A percentile compares a stretch with the other conserved stretches of the same genome.
Evolutionary conservation across 169 alveolate species (phyloP).

Genomic region (Eimeria brunetti): DNA sequence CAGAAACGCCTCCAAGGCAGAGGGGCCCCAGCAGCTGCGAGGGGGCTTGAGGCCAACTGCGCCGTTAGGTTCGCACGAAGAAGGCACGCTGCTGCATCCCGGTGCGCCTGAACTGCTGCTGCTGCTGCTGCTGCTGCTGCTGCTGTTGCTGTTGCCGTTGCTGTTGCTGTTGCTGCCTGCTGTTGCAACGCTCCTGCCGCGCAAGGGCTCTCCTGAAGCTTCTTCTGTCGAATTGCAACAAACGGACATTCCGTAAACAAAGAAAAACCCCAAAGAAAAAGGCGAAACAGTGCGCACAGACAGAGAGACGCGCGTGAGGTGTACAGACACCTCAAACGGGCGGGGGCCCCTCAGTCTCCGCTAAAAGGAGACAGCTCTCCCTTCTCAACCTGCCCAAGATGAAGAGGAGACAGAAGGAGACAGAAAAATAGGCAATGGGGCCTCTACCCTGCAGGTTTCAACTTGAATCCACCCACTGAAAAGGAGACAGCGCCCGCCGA

Average conservation of each 20-base stretch:
- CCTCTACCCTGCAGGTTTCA: background rate
- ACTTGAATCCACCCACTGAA: background rate
- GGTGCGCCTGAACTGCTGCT: background rate
- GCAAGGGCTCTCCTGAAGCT: constrained; percentile 3
- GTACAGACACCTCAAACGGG: constrained; percentile 11
- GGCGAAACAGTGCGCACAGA: background rate
- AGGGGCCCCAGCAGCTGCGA: background rate
- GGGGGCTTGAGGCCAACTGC: too few species aligned
- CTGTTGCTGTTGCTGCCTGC: background rate
- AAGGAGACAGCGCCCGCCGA: background rate
- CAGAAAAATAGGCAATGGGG: too few species aligned
- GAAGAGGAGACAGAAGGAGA: background rate
- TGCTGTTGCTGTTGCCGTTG: too few species aligned
- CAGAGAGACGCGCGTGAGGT: background rate
- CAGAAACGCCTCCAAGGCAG: constrained; percentile 1
- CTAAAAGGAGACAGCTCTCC: too few species aligned
- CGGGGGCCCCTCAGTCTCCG: background rate
- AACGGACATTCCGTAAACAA: constrained; percentile 30
- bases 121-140: background rate
- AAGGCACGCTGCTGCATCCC: background rate
- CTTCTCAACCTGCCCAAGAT: background rate
- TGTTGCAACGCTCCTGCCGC: background rate
- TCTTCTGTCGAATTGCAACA: constrained; percentile 20
- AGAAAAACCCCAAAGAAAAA: background rate
- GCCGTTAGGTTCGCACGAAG: background rate